These are phyloP conservation scores for Hysterangium stoloniferum DNA, from an alignment of 768 basidiomycete species.

Conservation along the genomic window DNA sequence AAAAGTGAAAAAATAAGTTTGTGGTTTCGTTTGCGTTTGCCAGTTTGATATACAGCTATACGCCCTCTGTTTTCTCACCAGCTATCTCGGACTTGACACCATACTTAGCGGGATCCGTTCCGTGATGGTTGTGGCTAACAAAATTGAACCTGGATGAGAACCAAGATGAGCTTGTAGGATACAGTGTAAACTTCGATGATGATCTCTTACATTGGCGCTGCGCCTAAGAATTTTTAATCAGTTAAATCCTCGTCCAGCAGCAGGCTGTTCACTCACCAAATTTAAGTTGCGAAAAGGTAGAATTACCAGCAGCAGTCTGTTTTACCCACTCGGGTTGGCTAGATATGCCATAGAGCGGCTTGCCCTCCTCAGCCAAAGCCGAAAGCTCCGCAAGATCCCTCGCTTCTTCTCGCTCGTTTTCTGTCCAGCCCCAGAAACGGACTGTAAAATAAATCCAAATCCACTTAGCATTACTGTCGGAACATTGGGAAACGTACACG, in stretches of 20 bases:
- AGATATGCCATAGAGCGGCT: conserved; percentile 81
- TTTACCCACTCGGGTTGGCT: conserved; percentile 82
- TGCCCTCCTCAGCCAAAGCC: conserved; percentile 65
- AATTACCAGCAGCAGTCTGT: conserved; percentile 79
- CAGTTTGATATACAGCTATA: no score
- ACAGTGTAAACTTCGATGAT: background rate
- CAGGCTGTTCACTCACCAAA: conserved; percentile 46
- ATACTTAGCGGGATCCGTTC: conserved; percentile 80
- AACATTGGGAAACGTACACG: conserved; percentile 45
- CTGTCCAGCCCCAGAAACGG: conserved; percentile 94
- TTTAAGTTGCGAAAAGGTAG: conserved; percentile 88
- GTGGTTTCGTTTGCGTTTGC: no score
- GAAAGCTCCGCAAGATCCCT: conserved; percentile 73
- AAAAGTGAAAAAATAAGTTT: no score
- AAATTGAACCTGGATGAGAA: conserved; percentile 73
- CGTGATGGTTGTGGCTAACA: conserved; percentile 85
- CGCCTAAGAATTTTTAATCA: conserved; percentile 35
- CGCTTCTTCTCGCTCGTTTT: conserved; percentile 77
- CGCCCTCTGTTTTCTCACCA: background rate
- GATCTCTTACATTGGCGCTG: conserved; percentile 69
- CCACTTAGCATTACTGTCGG: conserved; percentile 9
- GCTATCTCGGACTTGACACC: conserved; percentile 24
- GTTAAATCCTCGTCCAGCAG: background rate
- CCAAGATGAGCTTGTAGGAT: background rate
- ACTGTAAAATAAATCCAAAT: conserved; percentile 33